Percentiles rank a stretch among this genome's conserved stretches.
These are phyloP conservation scores for Picochlorum costavermella DNA, from an alignment of 139 green algal genomes.

Conservation along the genomic window DNA sequence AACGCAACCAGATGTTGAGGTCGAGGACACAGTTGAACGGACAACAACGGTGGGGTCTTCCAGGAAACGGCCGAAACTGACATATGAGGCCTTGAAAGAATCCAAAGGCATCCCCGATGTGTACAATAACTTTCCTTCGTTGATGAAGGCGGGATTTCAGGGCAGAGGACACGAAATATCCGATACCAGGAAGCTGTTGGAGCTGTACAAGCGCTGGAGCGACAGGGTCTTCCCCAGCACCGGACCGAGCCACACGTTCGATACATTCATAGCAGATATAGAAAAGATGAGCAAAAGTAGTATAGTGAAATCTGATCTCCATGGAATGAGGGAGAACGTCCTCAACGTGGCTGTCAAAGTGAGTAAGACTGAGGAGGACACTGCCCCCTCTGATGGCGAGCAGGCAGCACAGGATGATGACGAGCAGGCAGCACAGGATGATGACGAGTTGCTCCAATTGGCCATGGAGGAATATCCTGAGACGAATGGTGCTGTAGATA, in stretches of 20 bases:
- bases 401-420: constrained; percentile 8
- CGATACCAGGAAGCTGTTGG: constrained; percentile 39
- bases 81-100: constrained; percentile 31
- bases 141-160: constrained; percentile 15
- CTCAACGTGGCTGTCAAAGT: constrained; percentile 21
- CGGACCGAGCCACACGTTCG: constrained; percentile 15
- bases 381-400: constrained; percentile 2
- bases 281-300: constrained; percentile 30
- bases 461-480: constrained; percentile 9
- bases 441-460: constrained; percentile 27
- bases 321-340: constrained; percentile 14
- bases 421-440: background rate
- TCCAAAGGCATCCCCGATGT: constrained; percentile 24
- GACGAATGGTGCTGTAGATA: background rate
- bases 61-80: constrained; percentile 37
- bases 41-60: constrained; percentile 13
- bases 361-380: background rate
- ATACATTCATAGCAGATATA: constrained; percentile 30
- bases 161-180: constrained; percentile 33
- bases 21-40: background rate
- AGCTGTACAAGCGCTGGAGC: constrained; percentile 50
- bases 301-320: constrained; percentile 9
- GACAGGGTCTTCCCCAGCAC: constrained; percentile 28
- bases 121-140: constrained; percentile 25
- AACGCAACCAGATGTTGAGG: background rate